Conservation (phyloP, 1,139 yeast genomes). For the Lodderomyces margitis region DNA sequence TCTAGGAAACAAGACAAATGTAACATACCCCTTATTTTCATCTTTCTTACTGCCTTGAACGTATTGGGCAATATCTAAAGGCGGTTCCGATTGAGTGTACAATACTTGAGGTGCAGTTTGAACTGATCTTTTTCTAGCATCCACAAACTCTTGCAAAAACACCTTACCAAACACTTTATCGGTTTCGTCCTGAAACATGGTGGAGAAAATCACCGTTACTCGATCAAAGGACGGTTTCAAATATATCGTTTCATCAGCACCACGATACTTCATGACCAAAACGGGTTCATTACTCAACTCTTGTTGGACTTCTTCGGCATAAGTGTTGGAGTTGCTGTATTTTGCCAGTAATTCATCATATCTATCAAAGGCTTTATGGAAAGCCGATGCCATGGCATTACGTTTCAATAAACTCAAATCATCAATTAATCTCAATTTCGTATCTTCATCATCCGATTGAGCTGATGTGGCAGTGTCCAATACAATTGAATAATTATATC, state of each 20-base stretch:
- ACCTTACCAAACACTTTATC: conserved; percentile 95
- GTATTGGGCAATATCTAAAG: conserved; percentile 68
- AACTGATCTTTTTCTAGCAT: conserved; percentile 88
- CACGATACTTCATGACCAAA: conserved; percentile 82
- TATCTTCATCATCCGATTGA: conserved; percentile 38
- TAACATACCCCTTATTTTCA: conserved; percentile 68
- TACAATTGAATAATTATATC: conserved; percentile 78
- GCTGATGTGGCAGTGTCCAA: conserved; percentile 56
- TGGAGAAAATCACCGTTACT: conserved; percentile 93
- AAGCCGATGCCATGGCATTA: conserved; percentile 89
- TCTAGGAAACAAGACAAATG: conserved; percentile 74
- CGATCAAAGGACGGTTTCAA: conserved; percentile 93
- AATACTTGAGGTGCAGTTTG: conserved; percentile 98
- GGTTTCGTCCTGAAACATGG: conserved; percentile 93
- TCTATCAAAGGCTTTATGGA: conserved; percentile 77
- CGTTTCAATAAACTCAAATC: conserved; percentile 77
- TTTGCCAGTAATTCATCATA: conserved; percentile 67
- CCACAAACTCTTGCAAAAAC: conserved; percentile 95
- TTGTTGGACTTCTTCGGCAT: conserved; percentile 51
- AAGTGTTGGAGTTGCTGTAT: conserved; percentile 47
- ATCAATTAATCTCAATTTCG: conserved; percentile 50
- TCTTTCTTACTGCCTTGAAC: conserved; percentile 27
- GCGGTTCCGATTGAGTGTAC: conserved; percentile 88
- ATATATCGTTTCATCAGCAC: conserved; percentile 79
- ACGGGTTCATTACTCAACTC: conserved; percentile 54